These are phyloP conservation scores for Dalbergia cochinchinensis DNA, from an alignment of 306 rosid species.

Conservation along the genomic window DNA sequence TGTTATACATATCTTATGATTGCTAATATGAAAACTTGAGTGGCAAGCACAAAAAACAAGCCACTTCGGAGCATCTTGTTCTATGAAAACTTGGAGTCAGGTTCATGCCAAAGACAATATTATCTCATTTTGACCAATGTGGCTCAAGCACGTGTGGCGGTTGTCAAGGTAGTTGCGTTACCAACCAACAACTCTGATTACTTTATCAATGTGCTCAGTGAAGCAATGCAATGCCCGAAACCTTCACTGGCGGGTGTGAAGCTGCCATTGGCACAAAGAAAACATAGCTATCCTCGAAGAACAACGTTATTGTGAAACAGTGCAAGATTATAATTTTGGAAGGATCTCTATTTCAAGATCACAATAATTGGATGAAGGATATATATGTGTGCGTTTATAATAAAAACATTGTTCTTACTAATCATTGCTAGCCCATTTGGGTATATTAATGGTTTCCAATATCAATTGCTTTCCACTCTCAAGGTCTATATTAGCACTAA, in stretches of 20 bases:
- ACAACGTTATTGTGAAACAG: conserved; percentile 8
- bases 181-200: conserved; percentile 32
- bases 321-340: background rate
- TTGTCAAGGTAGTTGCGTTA: conserved; percentile 26
- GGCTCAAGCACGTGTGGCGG: conserved; percentile 25
- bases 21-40: conserved; percentile 32
- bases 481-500: conserved; percentile 16
- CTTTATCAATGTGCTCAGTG: background rate
- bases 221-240: background rate
- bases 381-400: conserved; percentile 13
- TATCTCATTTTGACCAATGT: conserved; percentile 44
- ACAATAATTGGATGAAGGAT: conserved; percentile 13
- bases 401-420: background rate
- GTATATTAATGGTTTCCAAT: conserved; percentile 45
- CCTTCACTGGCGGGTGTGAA: background rate
- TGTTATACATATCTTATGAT: background rate
- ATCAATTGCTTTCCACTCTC: conserved; percentile 39
- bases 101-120: conserved; percentile 35
- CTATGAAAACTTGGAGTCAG: conserved; percentile 10
- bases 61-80: conserved; percentile 24
- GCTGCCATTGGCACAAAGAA: conserved; percentile 39
- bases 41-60: conserved; percentile 36
- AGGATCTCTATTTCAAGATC: conserved; percentile 16
- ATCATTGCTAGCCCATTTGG: conserved; percentile 47
- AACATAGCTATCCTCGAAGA: conserved; percentile 41